Percentiles rank a stretch among this genome's conserved stretches.
These are phyloP conservation scores for Desmodesmus armatus DNA, from an alignment of 139 green algal species.

Conservation along the genomic window DNA sequence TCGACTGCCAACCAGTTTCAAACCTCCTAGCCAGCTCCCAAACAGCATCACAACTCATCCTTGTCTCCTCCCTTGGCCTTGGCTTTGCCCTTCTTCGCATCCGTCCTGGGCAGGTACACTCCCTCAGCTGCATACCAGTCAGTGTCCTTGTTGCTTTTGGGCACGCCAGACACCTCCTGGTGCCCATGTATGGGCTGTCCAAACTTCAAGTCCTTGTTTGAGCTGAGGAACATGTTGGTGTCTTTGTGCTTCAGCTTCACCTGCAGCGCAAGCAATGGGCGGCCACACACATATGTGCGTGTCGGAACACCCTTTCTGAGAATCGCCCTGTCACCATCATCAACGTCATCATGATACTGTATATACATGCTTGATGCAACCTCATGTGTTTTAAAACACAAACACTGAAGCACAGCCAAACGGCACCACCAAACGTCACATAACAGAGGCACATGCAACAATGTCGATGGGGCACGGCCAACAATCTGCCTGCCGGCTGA, in stretches of 20 bases:
- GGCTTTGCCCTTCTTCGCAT: neutral
- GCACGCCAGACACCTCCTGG: constrained; percentile 76
- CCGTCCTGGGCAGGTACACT: constrained; percentile 76
- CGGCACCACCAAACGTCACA: no score
- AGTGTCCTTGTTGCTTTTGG: constrained; percentile 55
- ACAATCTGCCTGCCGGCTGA: no score
- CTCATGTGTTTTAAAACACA: no score
- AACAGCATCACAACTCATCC: constrained; percentile 17
- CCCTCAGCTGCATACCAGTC: constrained; percentile 87
- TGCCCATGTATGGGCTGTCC: constrained; percentile 87
- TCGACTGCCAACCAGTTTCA: no score
- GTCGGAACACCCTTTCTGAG: no score
- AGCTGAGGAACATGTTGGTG: constrained; percentile 74
- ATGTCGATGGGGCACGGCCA: no score
- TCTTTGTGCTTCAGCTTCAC: constrained; percentile 82
- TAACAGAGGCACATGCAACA: no score
- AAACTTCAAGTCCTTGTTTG: constrained; percentile 58
- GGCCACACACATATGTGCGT: no score
- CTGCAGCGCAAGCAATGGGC: constrained; percentile 45
- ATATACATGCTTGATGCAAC: no score
- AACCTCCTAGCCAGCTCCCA: neutral
- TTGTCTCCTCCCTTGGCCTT: neutral
- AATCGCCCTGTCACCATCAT: no score
- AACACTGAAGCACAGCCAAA: no score
- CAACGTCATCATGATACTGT: no score